A percentile compares a stretch with the other conserved stretches of the same genome.
Evolutionary conservation across 805 yeast genomes (phyloP).

Genomic region (Saccharomycopsis oosterbeekiorum): DNA sequence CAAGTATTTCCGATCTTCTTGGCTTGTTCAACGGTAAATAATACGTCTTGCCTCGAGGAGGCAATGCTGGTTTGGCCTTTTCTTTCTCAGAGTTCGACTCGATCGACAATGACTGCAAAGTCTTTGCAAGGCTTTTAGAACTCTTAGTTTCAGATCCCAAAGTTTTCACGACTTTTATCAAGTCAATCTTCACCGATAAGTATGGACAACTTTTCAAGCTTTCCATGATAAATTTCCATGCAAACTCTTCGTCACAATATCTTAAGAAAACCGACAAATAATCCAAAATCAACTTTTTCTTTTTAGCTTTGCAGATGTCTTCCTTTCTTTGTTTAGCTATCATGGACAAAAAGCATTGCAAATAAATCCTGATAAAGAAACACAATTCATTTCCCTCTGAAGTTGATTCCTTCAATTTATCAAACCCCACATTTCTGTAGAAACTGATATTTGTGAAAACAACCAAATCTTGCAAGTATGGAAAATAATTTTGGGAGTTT

Average conservation of each 20-base stretch:
- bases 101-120: not conserved
- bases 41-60: slow-evolving; percentile 30
- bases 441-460: slow-evolving; percentile 19
- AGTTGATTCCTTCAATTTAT: not conserved
- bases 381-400: not conserved
- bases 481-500: slow-evolving; percentile 10
- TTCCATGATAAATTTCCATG: slow-evolving; percentile 55
- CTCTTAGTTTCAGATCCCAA: slow-evolving; percentile 34
- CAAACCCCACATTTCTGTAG: not conserved
- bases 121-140: not conserved
- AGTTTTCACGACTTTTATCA: slow-evolving; percentile 62
- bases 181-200: slow-evolving; percentile 46
- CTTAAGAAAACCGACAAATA: slow-evolving; percentile 56
- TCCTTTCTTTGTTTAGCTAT: slow-evolving; percentile 15
- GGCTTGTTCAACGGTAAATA: slow-evolving; percentile 35
- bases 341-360: slow-evolving; percentile 24
- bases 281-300: slow-evolving; percentile 36
- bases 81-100: slow-evolving; percentile 2
- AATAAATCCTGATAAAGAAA: slow-evolving; percentile 18
- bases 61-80: slow-evolving; percentile 27
- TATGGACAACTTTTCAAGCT: slow-evolving; percentile 59
- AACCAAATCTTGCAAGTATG: slow-evolving; percentile 22
- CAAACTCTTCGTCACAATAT: slow-evolving; percentile 41
- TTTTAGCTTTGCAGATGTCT: slow-evolving; percentile 16
- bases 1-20: slow-evolving; percentile 34